Evolutionary conservation across 371 early-diverging fungal species (phyloP).

Genomic region (Lichtheimia ornata): DNA sequence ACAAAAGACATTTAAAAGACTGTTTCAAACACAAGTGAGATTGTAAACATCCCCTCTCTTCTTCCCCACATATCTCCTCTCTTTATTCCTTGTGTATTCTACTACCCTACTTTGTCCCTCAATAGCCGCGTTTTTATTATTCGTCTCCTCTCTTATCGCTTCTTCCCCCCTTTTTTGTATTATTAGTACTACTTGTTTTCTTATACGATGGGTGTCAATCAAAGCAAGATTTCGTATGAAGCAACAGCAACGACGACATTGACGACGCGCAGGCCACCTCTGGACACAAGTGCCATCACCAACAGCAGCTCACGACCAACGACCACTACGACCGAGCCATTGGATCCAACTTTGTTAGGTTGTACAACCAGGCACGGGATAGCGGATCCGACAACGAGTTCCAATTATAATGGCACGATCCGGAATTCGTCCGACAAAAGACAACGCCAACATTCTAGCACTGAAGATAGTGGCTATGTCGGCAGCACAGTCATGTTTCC

Average conservation of each 20-base stretch:
- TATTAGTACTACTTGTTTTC: background rate
- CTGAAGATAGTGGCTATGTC: conserved; percentile 15
- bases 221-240: conserved; percentile 9
- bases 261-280: background rate
- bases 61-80: conserved; percentile 4
- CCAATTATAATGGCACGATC: conserved; percentile 17
- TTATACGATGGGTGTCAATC: conserved; percentile 15
- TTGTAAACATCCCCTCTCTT: conserved; percentile 3
- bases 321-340: background rate
- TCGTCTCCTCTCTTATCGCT: background rate
- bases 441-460: background rate
- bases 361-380: conserved; percentile 24
- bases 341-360: conserved; percentile 10
- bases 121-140: conserved; percentile 6
- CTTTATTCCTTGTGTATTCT: background rate
- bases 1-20: background rate
- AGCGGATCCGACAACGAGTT: conserved; percentile 18
- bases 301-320: background rate
- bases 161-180: background rate
- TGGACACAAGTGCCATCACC: background rate
- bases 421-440: background rate
- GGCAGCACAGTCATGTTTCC: conserved; percentile 3
- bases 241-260: background rate
- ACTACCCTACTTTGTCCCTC: background rate
- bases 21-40: background rate